Percentiles rank a stretch among this genome's conserved stretches.
These are phyloP conservation scores for Fusarium beomiforme DNA, from an alignment of 2,329 filamentous ascomycete species.

Conservation along the genomic window DNA sequence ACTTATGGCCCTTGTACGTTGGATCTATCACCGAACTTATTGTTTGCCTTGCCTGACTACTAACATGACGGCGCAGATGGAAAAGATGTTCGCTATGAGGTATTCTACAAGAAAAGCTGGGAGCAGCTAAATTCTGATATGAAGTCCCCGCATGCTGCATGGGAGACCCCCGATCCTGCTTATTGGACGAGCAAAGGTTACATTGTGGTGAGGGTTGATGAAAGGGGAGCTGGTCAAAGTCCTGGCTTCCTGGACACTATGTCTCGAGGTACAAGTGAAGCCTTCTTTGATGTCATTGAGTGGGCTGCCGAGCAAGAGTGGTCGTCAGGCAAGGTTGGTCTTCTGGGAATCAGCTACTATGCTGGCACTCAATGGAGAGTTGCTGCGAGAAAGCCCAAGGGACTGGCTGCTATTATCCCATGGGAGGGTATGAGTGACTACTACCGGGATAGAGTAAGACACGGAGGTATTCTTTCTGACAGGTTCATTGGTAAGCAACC, in stretches of 20 bases:
- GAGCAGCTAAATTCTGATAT: constrained; percentile 63
- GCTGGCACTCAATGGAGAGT: constrained; percentile 59
- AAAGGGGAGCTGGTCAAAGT: constrained; percentile 58
- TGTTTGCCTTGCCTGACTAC: constrained; percentile 48
- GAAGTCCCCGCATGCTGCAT: constrained; percentile 62
- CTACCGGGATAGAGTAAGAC: constrained; percentile 66
- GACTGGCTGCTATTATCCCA: constrained; percentile 58
- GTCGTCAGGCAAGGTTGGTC: constrained; percentile 59
- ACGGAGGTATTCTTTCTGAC: constrained; percentile 70
- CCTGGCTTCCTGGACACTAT: constrained; percentile 60
- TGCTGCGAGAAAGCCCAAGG: constrained; percentile 56
- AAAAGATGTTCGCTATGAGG: background rate
- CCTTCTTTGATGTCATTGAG: constrained; percentile 61
- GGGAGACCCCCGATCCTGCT: constrained; percentile 67
- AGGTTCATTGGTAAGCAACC: constrained; percentile 57
- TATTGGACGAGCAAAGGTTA: constrained; percentile 66
- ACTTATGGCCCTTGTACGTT: constrained; percentile 78
- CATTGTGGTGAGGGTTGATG: constrained; percentile 63
- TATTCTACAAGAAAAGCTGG: constrained; percentile 53
- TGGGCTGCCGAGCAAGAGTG: constrained; percentile 57
- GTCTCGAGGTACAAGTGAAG: constrained; percentile 57
- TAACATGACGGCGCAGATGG: background rate
- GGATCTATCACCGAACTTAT: rapidly evolving
- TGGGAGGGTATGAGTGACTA: constrained; percentile 64
- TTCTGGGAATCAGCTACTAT: constrained; percentile 60